phyloP scores from a whole-genome alignment of 495 filamentous ascomycete genomes.

The Rostrohypoxylon terebratum region DNA sequence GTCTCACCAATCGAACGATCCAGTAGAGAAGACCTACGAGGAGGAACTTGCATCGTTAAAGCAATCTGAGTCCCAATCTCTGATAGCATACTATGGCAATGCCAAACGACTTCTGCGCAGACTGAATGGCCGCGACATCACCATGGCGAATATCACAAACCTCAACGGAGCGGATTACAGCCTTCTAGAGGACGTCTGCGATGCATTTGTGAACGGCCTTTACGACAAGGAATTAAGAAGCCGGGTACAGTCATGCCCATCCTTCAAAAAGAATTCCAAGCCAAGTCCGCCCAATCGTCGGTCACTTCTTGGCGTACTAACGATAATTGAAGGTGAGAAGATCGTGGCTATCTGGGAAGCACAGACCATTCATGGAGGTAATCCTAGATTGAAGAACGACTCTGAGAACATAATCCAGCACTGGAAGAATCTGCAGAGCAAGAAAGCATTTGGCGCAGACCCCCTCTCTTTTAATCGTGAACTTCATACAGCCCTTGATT shows the following conservation, averaged over 20 bases:
- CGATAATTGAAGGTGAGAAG: constrained; percentile 64
- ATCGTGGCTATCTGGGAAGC: constrained; percentile 59
- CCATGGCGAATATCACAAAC: constrained; percentile 51
- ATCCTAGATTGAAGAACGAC: constrained; percentile 50
- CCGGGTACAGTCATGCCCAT: constrained; percentile 55
- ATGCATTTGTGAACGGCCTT: constrained; percentile 63
- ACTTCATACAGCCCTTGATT: constrained; percentile 55
- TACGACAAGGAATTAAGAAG: constrained; percentile 53
- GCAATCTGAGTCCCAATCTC: constrained; percentile 52
- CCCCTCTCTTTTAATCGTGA: constrained; percentile 60
- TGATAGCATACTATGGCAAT: constrained; percentile 55
- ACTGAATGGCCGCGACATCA: constrained; percentile 60
- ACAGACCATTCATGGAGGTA: constrained; percentile 50
- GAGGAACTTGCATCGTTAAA: constrained; percentile 52
- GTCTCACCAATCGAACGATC: constrained; percentile 14
- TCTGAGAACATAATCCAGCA: constrained; percentile 47
- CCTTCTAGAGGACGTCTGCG: constrained; percentile 59
- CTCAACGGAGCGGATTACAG: constrained; percentile 53
- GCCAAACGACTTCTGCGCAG: constrained; percentile 61
- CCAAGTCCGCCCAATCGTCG: constrained; percentile 47
- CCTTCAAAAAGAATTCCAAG: constrained; percentile 48
- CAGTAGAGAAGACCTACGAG: constrained; percentile 39
- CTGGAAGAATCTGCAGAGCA: constrained; percentile 58
- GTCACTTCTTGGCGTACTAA: constrained; percentile 59
- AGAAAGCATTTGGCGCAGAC: constrained; percentile 50